Percentiles rank a stretch among this genome's conserved stretches.
Evolutionary conservation across 2,329 filamentous ascomycete species (phyloP).

Genomic region (Teratosphaeria destructans): DNA sequence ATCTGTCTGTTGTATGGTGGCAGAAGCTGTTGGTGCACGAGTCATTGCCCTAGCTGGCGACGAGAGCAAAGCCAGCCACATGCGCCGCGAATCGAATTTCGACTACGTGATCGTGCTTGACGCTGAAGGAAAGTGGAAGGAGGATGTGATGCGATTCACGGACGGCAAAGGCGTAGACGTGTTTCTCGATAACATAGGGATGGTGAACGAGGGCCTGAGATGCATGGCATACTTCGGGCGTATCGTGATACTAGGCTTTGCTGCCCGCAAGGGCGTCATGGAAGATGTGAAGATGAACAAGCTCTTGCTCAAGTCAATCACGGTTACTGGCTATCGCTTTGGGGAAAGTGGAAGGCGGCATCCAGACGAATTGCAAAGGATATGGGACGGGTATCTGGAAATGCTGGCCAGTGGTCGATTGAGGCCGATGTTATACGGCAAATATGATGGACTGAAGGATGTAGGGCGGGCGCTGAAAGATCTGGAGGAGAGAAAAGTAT

Average conservation of each 20-base stretch:
- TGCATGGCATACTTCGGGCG: slow-evolving; percentile 45
- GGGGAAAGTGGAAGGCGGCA: slow-evolving; percentile 45
- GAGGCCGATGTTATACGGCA: slow-evolving; percentile 41
- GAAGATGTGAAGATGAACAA: slow-evolving; percentile 47
- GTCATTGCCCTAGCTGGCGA: slow-evolving; percentile 46
- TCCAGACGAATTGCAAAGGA: slow-evolving; percentile 36
- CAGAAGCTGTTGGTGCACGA: slow-evolving; percentile 41
- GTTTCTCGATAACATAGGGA: slow-evolving; percentile 49
- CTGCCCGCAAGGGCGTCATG: slow-evolving; percentile 42
- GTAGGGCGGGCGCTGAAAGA: slow-evolving; percentile 43
- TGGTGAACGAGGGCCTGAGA: slow-evolving; percentile 44
- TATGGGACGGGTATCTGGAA: slow-evolving; percentile 43
- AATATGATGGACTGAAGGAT: slow-evolving; percentile 41
- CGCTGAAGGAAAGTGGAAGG: slow-evolving; percentile 41
- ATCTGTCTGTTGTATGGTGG: slow-evolving; percentile 47
- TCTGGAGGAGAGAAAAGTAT: slow-evolving; percentile 40
- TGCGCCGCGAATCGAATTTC: slow-evolving; percentile 20
- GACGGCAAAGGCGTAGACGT: slow-evolving; percentile 44
- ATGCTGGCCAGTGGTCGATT: slow-evolving; percentile 40
- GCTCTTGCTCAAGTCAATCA: slow-evolving; percentile 43
- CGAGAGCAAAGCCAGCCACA: slow-evolving; percentile 31
- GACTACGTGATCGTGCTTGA: slow-evolving; percentile 24
- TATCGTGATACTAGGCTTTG: slow-evolving; percentile 50
- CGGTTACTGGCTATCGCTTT: slow-evolving; percentile 47
- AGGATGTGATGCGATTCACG: slow-evolving; percentile 40